Conservation (phyloP, 345 rosid genomes). For the Brassica carinata region DNA sequence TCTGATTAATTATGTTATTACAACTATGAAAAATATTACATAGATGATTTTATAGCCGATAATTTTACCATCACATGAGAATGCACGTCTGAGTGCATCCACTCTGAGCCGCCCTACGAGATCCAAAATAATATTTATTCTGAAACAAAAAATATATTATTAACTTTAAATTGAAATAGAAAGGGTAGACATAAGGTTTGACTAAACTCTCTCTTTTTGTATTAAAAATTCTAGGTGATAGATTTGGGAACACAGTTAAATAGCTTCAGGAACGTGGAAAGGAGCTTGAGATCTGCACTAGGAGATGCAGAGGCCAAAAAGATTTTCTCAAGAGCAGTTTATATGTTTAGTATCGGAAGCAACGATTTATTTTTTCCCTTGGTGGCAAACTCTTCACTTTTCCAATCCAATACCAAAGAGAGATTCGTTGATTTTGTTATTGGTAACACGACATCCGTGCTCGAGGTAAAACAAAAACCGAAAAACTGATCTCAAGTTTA, state of each 20-base stretch:
- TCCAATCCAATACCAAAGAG: slow-evolving; percentile 32
- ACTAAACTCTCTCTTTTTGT: not conserved
- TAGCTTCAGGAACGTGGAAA: slow-evolving; percentile 46
- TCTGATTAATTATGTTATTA: too few relatives aligned
- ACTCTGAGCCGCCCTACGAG: too few relatives aligned
- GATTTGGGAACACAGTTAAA: slow-evolving; percentile 45
- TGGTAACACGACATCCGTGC: slow-evolving; percentile 43
- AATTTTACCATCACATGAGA: too few relatives aligned
- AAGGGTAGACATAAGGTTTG: not conserved
- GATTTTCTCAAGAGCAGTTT: slow-evolving; percentile 47
- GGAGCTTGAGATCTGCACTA: slow-evolving; percentile 37
- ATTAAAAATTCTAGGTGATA: slow-evolving; percentile 37
- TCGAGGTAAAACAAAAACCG: slow-evolving; percentile 37
- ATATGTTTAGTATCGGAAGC: slow-evolving; percentile 46
- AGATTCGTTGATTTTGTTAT: slow-evolving; percentile 45
- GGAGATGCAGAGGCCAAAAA: slow-evolving; percentile 43
- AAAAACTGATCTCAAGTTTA: not conserved
- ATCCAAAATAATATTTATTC: not conserved
- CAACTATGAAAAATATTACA: too few relatives aligned
- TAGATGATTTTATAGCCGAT: too few relatives aligned
- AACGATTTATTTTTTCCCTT: slow-evolving; percentile 40
- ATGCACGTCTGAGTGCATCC: too few relatives aligned
- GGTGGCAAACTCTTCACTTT: slow-evolving; percentile 29
- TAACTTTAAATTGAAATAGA: not conserved
- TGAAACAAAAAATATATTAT: not conserved